Evolutionary conservation across 495 filamentous ascomycete species (phyloP).

Genomic region (Tuber indicum): DNA sequence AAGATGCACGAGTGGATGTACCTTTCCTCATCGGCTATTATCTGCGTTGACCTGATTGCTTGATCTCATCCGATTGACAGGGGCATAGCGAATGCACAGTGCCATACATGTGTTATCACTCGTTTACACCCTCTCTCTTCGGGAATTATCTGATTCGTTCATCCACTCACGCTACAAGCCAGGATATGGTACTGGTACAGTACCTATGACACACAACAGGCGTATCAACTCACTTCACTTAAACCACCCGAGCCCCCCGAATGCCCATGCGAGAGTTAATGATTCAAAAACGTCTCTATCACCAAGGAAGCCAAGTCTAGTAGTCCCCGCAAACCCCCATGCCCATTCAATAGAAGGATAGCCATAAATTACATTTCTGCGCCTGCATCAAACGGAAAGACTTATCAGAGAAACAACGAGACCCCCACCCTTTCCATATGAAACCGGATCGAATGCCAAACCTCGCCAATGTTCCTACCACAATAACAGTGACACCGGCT

Average conservation of each 20-base stretch:
- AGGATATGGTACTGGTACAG: too few species aligned
- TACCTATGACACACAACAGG: too few species aligned
- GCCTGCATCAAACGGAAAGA: not conserved
- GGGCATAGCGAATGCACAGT: too few species aligned
- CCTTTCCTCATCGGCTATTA: too few species aligned
- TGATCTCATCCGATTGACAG: too few species aligned
- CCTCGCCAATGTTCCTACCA: not conserved
- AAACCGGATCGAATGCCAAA: too few species aligned
- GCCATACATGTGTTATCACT: too few species aligned
- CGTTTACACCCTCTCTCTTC: too few species aligned
- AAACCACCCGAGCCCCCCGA: not conserved
- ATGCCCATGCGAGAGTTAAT: not conserved
- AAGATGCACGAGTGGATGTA: too few species aligned
- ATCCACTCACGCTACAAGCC: too few species aligned
- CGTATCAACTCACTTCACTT: not conserved
- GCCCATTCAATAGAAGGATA: not conserved
- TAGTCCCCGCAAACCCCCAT: not conserved
- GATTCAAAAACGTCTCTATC: not conserved
- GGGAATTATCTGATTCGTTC: too few species aligned
- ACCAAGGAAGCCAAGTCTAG: not conserved
- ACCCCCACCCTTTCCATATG: not conserved
- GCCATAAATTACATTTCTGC: not conserved
- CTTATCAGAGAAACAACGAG: not conserved
- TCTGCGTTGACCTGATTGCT: too few species aligned
- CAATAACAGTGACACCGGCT: not conserved